Base-by-base conservation (phyloP, 441 rosid genomes). In the Jatropha multifida region DNA sequence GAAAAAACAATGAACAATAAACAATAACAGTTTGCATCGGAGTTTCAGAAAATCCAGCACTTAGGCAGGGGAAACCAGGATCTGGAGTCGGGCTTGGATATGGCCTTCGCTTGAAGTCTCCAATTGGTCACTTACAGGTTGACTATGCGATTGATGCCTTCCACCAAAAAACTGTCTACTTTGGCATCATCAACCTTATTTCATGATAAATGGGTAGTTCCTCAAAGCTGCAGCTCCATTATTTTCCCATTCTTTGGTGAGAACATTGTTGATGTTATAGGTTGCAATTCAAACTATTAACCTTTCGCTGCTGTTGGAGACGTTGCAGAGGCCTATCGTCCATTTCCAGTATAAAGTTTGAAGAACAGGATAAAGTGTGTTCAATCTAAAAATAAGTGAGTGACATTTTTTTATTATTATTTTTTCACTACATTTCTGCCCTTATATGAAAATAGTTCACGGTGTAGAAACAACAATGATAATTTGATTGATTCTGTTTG, bases 11-110 rank as follows among this genome's bases (percentile, higher is more conserved):
- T 14, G 4, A 51, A 11, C 55, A 60, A 7, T 11, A 7, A 4
- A 26, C 68, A 41, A 73, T 77, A n/a, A n/a, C 65, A 32, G 38
- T 80, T 72, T 69, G 14, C 58, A 12, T 51, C 51, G 40, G 77
- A 44, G 61, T 81, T 87, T 78, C 90, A 95, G 99, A 97, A 83
- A 93, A 91, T 85, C 98, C 98, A 65, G 89, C 97, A 2, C 44
- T 85, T 69, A 91, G 99, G 75, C 96, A 84, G 42, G 90, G 97
- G 42, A 95, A 95, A 79, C 98, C 95, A 3, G 99, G 99, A 59
- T 88, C 88, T 23, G 98, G 99, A 56, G 75, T 88, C 71, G 99
- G 99, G 63, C 70, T 88, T 37, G 98, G 98, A 60, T 93, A 95
- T 42, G 94, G 96, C 38, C 78, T 95, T 74, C 92, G 96, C 20